These are phyloP conservation scores for Tephrocybe rancida DNA, from an alignment of 768 basidiomycete species.

Conservation along the genomic window DNA sequence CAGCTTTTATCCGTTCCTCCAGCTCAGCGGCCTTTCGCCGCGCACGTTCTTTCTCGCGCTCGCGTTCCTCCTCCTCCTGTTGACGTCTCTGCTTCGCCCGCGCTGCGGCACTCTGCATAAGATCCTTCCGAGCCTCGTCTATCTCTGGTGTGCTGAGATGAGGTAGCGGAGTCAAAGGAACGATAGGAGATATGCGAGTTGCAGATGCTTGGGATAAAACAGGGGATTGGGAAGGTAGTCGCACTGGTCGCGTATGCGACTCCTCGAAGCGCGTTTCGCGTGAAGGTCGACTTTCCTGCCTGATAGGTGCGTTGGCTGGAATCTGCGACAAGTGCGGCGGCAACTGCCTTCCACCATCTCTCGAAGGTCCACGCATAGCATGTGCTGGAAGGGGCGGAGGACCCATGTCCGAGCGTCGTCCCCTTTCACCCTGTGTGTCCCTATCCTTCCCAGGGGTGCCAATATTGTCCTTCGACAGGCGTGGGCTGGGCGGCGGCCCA, in stretches of 20 bases:
- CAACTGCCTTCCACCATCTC: constrained; percentile 50
- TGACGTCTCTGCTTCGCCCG: constrained; percentile 79
- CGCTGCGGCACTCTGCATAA: constrained; percentile 86
- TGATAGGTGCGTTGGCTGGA: constrained; percentile 26
- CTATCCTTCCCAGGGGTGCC: constrained; percentile 26
- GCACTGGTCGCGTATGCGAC: constrained; percentile 25
- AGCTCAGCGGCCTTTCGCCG: constrained; percentile 77
- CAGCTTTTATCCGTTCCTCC: constrained; percentile 64
- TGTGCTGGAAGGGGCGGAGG: constrained; percentile 50
- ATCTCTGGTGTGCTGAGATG: constrained; percentile 44
- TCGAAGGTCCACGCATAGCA: constrained; percentile 32
- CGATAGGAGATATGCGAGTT: constrained; percentile 36
- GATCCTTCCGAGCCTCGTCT: constrained; percentile 69
- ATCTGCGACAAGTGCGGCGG: constrained; percentile 57
- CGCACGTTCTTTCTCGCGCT: constrained; percentile 80
- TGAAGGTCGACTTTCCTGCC: constrained; percentile 40
- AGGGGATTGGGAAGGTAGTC: constrained; percentile 45
- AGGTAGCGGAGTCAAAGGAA: constrained; percentile 31
- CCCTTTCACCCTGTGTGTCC: constrained; percentile 33
- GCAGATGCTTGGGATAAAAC: constrained; percentile 43
- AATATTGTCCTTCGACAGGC: constrained; percentile 31
- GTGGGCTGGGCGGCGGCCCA: constrained; percentile 40
- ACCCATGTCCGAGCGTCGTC: constrained; percentile 51
- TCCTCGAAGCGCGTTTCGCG: constrained; percentile 39
- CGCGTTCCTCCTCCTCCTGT: constrained; percentile 82